Conservation (phyloP, 805 yeast genomes). For the Wickerhamomyces pijperi region DNA sequence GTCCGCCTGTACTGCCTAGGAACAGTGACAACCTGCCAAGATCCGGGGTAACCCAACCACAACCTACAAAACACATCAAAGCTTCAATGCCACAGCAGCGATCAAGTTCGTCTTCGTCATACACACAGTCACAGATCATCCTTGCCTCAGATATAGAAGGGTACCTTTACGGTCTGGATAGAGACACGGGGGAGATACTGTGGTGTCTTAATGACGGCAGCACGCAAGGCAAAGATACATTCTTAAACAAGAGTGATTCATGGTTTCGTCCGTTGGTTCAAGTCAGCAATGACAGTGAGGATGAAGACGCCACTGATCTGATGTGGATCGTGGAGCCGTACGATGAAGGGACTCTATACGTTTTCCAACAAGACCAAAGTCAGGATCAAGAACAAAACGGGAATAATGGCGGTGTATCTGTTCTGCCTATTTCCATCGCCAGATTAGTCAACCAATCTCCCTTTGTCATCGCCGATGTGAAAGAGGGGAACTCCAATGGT, state of each 20-base stretch:
- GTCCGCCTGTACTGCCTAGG: no score
- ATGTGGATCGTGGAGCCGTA: constrained; percentile 89
- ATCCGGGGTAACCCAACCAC: no score
- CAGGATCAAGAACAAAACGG: constrained; percentile 61
- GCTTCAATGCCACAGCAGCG: no score
- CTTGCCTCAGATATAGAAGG: constrained; percentile 82
- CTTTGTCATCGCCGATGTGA: constrained; percentile 44
- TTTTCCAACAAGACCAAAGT: constrained; percentile 54
- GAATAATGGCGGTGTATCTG: no score
- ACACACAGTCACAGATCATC: no score
- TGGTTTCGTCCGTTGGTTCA: no score
- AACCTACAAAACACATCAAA: no score
- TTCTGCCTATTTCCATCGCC: constrained; percentile 66
- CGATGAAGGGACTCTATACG: constrained; percentile 76
- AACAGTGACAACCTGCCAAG: no score
- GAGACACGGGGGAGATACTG: constrained; percentile 60
- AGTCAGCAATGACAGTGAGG: no score
- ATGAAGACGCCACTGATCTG: constrained; percentile 5
- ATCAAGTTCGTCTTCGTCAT: no score
- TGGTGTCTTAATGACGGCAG: constrained; percentile 70
- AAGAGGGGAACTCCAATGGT: no score
- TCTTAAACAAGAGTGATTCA: constrained; percentile 6
- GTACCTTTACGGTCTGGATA: constrained; percentile 65
- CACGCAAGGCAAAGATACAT: constrained; percentile 32
- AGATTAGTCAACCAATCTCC: constrained; percentile 79